Evolutionary conservation across 768 basidiomycete species (phyloP).

Genomic region (Trametes cubensis): DNA sequence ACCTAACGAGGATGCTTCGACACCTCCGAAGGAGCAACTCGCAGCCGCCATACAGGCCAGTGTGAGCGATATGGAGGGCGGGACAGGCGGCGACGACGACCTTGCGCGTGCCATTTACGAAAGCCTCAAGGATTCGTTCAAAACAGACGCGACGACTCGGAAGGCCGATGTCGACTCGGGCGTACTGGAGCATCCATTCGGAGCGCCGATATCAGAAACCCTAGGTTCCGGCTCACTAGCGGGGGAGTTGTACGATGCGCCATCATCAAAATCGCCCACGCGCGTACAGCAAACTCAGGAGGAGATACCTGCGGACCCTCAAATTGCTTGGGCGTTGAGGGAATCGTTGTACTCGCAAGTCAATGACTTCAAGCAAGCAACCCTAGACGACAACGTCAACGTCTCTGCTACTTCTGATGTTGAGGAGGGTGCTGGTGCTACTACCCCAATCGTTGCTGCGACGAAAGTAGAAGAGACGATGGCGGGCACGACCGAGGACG

Average conservation of each 20-base stretch:
- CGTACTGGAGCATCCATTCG: constrained; percentile 16
- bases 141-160: background rate
- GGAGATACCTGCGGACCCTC: constrained; percentile 9
- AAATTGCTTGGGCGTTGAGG: constrained; percentile 38
- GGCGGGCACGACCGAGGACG: background rate
- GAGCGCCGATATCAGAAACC: constrained; percentile 1
- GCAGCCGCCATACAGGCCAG: constrained; percentile 52
- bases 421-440: background rate
- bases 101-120: constrained; percentile 29
- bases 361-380: background rate
- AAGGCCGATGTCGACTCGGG: background rate
- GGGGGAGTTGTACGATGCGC: background rate
- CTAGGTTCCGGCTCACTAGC: background rate
- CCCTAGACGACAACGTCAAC: background rate
- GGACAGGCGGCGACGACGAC: constrained; percentile 20
- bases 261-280: background rate
- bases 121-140: constrained; percentile 25
- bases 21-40: constrained; percentile 35
- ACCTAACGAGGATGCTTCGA: no score
- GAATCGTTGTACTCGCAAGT: constrained; percentile 19
- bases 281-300: no score
- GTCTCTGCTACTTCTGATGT: background rate
- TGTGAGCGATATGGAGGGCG: constrained; percentile 33
- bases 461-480: background rate
- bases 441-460: no score